A percentile compares a stretch with the other conserved stretches of the same genome.
Conservation (phyloP, 2,329 filamentous ascomycete genomes). For the Botryotinia globosa region DNA sequence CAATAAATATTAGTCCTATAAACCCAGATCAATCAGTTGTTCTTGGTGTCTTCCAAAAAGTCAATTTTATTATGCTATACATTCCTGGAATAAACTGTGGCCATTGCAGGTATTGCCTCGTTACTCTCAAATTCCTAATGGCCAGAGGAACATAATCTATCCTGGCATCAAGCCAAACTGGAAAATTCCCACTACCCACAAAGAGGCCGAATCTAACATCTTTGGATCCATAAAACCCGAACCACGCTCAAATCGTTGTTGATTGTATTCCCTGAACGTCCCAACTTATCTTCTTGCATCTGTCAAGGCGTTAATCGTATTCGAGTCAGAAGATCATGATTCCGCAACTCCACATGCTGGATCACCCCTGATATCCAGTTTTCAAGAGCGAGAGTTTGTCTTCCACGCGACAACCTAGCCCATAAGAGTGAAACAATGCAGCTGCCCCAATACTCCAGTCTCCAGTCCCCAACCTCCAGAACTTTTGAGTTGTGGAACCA, state of each 20-base stretch:
- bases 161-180: neutral
- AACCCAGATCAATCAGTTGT: neutral
- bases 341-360: neutral
- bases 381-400: neutral
- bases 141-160: neutral
- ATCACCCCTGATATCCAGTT: neutral
- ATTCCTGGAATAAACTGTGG: neutral
- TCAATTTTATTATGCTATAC: neutral
- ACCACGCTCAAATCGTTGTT: neutral
- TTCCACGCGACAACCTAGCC: neutral
- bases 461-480: constrained; percentile 9
- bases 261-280: neutral
- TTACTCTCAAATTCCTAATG: neutral
- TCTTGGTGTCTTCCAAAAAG: constrained; percentile 9
- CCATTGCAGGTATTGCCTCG: neutral
- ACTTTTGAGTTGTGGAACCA: neutral
- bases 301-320: neutral
- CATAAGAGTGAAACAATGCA: neutral
- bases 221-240: constrained; percentile 8
- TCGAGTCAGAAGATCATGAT: neutral
- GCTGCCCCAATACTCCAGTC: neutral
- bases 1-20: neutral
- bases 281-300: neutral
- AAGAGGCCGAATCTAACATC: constrained; percentile 15
- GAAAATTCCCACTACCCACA: constrained; percentile 6